Conservation (phyloP, 1,284 basidiomycete species). For the Ganoderma lingzhi region DNA sequence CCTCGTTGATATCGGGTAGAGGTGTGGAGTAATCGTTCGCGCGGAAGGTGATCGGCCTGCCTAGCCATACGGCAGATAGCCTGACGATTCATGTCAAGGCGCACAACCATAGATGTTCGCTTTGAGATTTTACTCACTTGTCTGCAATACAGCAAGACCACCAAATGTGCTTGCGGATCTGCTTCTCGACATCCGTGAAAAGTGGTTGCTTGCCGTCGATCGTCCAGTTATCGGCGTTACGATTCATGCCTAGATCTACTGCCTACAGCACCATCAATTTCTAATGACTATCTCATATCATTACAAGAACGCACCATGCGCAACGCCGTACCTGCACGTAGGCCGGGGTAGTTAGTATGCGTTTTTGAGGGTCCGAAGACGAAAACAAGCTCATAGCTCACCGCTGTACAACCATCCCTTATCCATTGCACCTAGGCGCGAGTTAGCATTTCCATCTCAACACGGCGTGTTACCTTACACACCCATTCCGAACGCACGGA, state of each 20-base stretch:
- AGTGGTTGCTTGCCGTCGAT: slow-evolving; percentile 65
- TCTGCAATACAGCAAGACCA: slow-evolving; percentile 82
- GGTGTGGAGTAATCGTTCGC: slow-evolving; percentile 36
- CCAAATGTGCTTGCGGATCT: slow-evolving; percentile 84
- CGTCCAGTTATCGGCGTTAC: slow-evolving; percentile 81
- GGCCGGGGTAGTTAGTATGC: neutral
- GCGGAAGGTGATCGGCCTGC: slow-evolving; percentile 38
- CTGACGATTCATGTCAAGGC: slow-evolving; percentile 25
- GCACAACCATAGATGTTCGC: neutral
- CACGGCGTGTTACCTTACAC: slow-evolving; percentile 22
- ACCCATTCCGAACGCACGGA: slow-evolving; percentile 86
- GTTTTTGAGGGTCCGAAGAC: neutral
- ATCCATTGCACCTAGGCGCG: slow-evolving; percentile 66
- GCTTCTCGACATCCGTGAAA: slow-evolving; percentile 80
- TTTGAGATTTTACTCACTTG: slow-evolving; percentile 54
- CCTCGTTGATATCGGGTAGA: slow-evolving; percentile 24
- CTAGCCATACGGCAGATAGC: slow-evolving; percentile 41
- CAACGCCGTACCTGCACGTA: slow-evolving; percentile 69
- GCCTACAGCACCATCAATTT: slow-evolving; percentile 58
- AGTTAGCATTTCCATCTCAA: neutral
- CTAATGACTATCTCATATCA: no score
- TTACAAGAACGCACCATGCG: slow-evolving; percentile 62
- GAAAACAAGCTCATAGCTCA: slow-evolving; percentile 40
- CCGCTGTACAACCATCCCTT: slow-evolving; percentile 86
- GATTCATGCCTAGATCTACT: slow-evolving; percentile 84